Base-by-base conservation (phyloP, 257 asterid genomes). In the Plantago elongata region DNA sequence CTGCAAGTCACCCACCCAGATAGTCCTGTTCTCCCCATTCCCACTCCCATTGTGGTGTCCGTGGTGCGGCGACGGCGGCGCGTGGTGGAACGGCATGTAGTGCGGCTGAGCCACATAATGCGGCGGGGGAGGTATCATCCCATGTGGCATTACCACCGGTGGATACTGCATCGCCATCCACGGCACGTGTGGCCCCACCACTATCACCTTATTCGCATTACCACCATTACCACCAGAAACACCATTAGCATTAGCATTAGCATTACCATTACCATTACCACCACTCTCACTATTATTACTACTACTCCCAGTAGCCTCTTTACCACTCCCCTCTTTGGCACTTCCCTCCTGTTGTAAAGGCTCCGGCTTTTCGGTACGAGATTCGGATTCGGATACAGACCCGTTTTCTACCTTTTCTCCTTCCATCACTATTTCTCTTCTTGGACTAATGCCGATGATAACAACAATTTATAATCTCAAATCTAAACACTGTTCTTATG, bases 1-100 rank as follows among this genome's bases (percentile, higher is more conserved):
- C 49, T 82, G 87, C 18, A 91, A 86, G 80, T 91, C 98, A 0
- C 98, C 98, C 5, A 91, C 90, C 98, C 98, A 91, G 88, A 91
- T 78, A 82, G 97, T 91, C 64, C 86, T 82, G 70, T 91, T 91
- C 60, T 86, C 96, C 11, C 82, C 93, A 44, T 68, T 68, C 18
- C 60, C 18, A 64, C 50, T 42, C 40, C 40, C 40, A 34, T 34
- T 34, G 40, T 34, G 40, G 40, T 34, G 40, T 4, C 40, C 40
- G 9, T 40, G 70, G 46, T 62, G 73, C 62, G 45, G 78, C 63
- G 57, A 79, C 55, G 63, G 65, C 27, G 81, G 45, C 15, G 78
- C 76, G 60, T 72, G 90, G 5, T 65, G 90, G 65, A 79, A 87
- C 45, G 87, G 96, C 82, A 83, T 62, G 65, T 85, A 87, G 71